Conservation (phyloP, 148 eudicot species). For the Mesembryanthemum crystallinum region DNA sequence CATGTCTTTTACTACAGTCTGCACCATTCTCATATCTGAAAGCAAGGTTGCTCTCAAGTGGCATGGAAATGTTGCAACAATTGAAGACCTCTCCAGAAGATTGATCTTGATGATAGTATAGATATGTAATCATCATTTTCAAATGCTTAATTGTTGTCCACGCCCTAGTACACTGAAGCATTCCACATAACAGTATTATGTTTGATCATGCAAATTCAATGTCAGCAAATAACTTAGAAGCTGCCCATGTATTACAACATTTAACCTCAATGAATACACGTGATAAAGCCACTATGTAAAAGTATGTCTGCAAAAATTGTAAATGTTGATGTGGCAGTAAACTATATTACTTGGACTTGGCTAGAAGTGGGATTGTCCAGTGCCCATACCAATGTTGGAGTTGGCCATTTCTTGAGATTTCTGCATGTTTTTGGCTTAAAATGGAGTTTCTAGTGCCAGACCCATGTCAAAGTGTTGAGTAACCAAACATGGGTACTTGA, state of each 20-base stretch:
- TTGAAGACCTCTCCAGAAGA: background rate
- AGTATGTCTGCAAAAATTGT: background rate
- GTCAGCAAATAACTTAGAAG: background rate
- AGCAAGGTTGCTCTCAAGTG: background rate
- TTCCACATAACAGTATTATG: background rate
- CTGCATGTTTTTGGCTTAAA: too few species aligned
- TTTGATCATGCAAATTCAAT: background rate
- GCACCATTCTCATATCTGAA: background rate
- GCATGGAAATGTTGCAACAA: background rate
- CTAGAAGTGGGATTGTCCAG: too few species aligned
- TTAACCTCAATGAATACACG: too few species aligned
- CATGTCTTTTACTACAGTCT: background rate
- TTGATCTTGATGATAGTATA: background rate
- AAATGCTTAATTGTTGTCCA: background rate
- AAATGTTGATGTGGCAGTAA: background rate
- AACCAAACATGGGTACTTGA: too few species aligned
- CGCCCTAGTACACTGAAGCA: background rate
- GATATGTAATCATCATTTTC: background rate
- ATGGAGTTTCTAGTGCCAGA: too few species aligned
- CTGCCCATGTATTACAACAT: background rate
- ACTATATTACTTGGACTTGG: too few species aligned
- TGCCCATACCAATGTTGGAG: too few species aligned
- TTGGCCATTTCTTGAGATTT: too few species aligned
- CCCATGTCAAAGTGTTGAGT: too few species aligned
- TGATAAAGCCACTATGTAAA: background rate